Percentiles rank a stretch among this genome's conserved stretches.
These are phyloP conservation scores for Boletus vermiculosoides DNA, from an alignment of 768 basidiomycete genomes.

Conservation along the genomic window DNA sequence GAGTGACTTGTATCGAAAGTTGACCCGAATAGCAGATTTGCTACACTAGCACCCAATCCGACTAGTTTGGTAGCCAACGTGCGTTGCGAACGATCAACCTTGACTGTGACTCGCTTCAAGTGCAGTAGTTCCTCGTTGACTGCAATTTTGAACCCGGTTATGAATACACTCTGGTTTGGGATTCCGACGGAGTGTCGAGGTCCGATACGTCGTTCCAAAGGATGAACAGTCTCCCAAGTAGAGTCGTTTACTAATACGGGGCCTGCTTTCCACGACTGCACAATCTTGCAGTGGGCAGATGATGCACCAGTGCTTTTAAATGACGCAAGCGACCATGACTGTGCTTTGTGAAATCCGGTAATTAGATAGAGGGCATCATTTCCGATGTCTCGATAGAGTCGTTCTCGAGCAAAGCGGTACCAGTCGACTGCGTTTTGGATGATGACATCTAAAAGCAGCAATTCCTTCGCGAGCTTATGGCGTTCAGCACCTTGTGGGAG, in stretches of 20 bases:
- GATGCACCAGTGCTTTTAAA: neutral
- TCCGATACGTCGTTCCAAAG: neutral
- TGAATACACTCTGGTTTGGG: conserved; percentile 16
- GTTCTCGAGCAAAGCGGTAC: neutral
- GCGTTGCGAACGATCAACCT: neutral
- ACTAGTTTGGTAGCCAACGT: neutral
- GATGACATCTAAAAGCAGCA: neutral
- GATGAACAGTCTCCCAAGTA: neutral
- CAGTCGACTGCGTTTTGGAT: neutral
- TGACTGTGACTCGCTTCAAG: neutral
- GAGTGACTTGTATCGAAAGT: neutral
- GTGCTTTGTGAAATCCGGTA: neutral
- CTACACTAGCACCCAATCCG: neutral
- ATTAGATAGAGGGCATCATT: neutral
- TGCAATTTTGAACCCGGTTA: conserved; percentile 14
- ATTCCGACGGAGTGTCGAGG: neutral
- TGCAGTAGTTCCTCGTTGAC: neutral
- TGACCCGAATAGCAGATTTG: neutral
- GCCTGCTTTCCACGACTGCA: neutral
- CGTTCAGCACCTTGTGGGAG: neutral
- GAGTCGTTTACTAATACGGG: neutral
- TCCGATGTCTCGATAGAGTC: neutral
- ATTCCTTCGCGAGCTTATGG: neutral
- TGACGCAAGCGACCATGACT: neutral
- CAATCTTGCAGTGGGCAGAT: neutral